phyloP scores from a whole-genome alignment of 805 yeast genomes.

The Diddensiella santjacobensis region DNA sequence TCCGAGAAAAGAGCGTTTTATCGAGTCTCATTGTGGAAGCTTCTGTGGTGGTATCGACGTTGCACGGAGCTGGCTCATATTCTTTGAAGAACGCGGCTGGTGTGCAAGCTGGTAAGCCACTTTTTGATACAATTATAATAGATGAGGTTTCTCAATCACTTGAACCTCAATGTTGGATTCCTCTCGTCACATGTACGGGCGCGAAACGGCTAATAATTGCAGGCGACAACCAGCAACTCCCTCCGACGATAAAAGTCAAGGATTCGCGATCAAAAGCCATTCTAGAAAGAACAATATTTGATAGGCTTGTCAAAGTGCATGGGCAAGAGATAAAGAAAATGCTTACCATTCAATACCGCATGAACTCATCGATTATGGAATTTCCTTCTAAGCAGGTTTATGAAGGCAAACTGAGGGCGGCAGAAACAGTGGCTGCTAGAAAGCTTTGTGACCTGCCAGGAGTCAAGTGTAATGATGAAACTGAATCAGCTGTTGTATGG shows the following conservation, averaged over 20 bases:
- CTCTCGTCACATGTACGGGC: conserved; percentile 62
- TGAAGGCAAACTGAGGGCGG: conserved; percentile 59
- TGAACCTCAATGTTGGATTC: conserved; percentile 97
- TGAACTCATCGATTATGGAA: conserved; percentile 74
- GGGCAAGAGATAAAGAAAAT: conserved; percentile 51
- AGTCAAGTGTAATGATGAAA: conserved; percentile 50
- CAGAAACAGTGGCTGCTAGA: conserved; percentile 49
- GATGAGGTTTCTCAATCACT: conserved; percentile 94
- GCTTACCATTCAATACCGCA: conserved; percentile 78
- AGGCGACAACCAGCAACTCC: conserved; percentile 88
- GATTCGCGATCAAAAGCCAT: conserved; percentile 40
- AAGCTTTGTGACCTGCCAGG: conserved; percentile 53
- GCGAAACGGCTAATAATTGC: conserved; percentile 67
- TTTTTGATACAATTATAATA: conserved; percentile 78
- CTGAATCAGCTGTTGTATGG: conserved; percentile 64
- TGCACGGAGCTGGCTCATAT: conserved; percentile 82
- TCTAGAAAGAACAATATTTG: conserved; percentile 72
- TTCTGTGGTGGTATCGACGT: conserved; percentile 71
- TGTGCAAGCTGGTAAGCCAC: conserved; percentile 28
- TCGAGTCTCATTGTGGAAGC: conserved; percentile 55
- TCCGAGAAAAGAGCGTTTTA: conserved; percentile 61
- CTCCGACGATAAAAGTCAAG: conserved; percentile 74
- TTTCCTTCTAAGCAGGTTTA: conserved; percentile 72
- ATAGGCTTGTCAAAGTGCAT: conserved; percentile 56
- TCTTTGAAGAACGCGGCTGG: conserved; percentile 50